phyloP scores from a whole-genome alignment of 805 yeast genomes.

The Metschnikowia colocasiae region DNA sequence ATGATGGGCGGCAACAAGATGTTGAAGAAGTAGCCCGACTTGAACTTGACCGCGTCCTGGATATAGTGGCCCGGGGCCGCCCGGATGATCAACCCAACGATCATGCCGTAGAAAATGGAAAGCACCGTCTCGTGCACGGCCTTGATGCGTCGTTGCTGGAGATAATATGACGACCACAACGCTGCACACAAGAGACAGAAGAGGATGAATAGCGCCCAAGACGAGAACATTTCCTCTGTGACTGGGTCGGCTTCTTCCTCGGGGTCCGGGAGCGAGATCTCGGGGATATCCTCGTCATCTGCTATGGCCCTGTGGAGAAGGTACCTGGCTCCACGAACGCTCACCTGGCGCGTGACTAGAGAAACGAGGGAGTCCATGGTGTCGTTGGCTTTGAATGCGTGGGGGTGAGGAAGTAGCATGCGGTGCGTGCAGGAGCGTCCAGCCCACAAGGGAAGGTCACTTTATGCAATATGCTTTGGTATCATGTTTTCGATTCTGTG shows the following conservation, averaged over 20 bases:
- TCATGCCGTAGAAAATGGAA: constrained; percentile 94
- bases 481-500: no score
- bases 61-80: constrained; percentile 94
- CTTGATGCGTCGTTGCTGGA: constrained; percentile 86
- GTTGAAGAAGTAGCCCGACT: constrained; percentile 90
- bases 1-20: constrained; percentile 93
- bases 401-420: neutral
- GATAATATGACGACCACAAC: constrained; percentile 89
- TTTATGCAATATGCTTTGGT: no score
- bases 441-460: no score
- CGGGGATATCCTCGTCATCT: constrained; percentile 33
- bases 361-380: constrained; percentile 11
- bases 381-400: neutral
- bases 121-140: constrained; percentile 97
- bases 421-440: neutral
- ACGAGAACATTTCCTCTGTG: constrained; percentile 90
- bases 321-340: constrained; percentile 8
- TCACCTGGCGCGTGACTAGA: constrained; percentile 8
- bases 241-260: constrained; percentile 76
- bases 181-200: constrained; percentile 79
- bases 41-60: constrained; percentile 94
- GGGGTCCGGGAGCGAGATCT: constrained; percentile 44
- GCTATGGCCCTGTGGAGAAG: constrained; percentile 33
- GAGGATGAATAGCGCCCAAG: constrained; percentile 94
- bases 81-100: constrained; percentile 87